A percentile compares a stretch with the other conserved stretches of the same genome.
These are phyloP conservation scores for Tulasnella sp. DNA, from an alignment of 768 basidiomycete genomes.

Conservation along the genomic window DNA sequence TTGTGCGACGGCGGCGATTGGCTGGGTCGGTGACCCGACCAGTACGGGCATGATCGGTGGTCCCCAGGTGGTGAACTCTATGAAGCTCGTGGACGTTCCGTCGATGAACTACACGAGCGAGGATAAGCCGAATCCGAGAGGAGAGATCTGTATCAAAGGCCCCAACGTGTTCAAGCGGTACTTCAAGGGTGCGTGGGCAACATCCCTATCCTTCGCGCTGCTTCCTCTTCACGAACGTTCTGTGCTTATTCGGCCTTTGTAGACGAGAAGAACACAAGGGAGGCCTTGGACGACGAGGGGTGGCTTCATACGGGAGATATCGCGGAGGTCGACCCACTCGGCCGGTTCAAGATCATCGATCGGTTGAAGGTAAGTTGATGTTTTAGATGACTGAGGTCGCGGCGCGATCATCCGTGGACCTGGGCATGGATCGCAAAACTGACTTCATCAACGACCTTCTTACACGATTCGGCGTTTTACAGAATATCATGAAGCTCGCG, in stretches of 20 bases:
- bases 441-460: not conserved
- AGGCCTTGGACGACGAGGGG: constrained; percentile 72
- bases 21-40: constrained; percentile 40
- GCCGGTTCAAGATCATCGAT: constrained; percentile 86
- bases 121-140: constrained; percentile 83
- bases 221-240: too few species aligned
- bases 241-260: not conserved
- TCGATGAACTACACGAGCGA: constrained; percentile 77
- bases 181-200: constrained; percentile 59
- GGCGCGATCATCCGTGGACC: too few species aligned
- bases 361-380: constrained; percentile 69
- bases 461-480: not conserved
- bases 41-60: constrained; percentile 74
- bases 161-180: constrained; percentile 51
- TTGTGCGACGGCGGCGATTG: constrained; percentile 48
- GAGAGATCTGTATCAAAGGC: constrained; percentile 70
- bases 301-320: constrained; percentile 92
- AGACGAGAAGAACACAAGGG: constrained; percentile 77
- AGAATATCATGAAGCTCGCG: constrained; percentile 98
- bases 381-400: too few species aligned
- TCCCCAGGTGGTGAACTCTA: constrained; percentile 59
- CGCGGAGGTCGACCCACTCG: constrained; percentile 63
- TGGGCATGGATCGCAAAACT: too few species aligned
- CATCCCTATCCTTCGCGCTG: too few species aligned
- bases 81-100: constrained; percentile 87